phyloP scores from a whole-genome alignment of 257 asterid species.

The Solanum verrucosum region DNA sequence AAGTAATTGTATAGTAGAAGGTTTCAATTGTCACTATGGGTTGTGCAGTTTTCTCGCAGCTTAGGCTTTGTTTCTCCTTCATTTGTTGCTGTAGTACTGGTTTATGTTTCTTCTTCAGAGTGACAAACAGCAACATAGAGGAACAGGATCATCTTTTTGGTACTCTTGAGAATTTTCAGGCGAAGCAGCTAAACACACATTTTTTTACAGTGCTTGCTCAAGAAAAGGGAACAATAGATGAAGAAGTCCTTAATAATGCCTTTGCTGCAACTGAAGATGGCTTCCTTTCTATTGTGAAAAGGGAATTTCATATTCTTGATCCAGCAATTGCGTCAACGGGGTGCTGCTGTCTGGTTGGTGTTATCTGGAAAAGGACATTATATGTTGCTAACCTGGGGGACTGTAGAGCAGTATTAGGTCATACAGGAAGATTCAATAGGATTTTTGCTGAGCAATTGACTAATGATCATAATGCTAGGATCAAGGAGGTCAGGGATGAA shows the following conservation, averaged over 20 bases:
- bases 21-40: too few species aligned
- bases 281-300: slow-evolving; percentile 40
- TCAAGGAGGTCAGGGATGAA: slow-evolving; percentile 67
- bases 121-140: background rate
- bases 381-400: slow-evolving; percentile 73
- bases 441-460: slow-evolving; percentile 70
- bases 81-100: background rate
- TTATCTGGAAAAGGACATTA: slow-evolving; percentile 53
- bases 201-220: slow-evolving; percentile 43
- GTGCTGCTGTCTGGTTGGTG: slow-evolving; percentile 76
- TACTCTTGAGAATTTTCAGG: background rate
- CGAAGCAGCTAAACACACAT: background rate
- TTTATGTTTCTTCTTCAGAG: background rate
- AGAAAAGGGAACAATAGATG: slow-evolving; percentile 47
- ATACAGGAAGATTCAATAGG: slow-evolving; percentile 26
- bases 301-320: slow-evolving; percentile 20
- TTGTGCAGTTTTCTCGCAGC: background rate
- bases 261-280: slow-evolving; percentile 58
- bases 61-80: background rate
- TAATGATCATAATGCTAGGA: slow-evolving; percentile 53
- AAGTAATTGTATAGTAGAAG: background rate
- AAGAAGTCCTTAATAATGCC: slow-evolving; percentile 40
- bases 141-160: background rate
- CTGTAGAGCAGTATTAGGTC: slow-evolving; percentile 79
- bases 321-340: slow-evolving; percentile 54